phyloP scores from a whole-genome alignment of 768 basidiomycete genomes.

The Boletus tomentosulus region DNA sequence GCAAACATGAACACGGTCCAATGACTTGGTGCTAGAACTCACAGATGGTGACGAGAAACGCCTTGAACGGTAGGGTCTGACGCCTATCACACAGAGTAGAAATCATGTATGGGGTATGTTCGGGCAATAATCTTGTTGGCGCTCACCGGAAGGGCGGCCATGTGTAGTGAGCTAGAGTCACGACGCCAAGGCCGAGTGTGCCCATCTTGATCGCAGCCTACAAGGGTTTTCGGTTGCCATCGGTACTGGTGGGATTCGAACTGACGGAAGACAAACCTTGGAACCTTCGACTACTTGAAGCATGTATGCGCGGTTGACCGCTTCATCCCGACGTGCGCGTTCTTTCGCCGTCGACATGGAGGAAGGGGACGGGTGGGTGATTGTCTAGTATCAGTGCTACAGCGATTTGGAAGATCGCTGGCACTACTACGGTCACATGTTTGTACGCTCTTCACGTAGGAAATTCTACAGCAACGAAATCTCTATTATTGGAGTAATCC shows the following conservation, averaged over 20 bases:
- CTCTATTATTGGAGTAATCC: background rate
- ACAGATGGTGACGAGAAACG: constrained; percentile 73
- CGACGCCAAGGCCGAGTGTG: constrained; percentile 54
- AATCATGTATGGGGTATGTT: background rate
- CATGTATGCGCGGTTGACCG: constrained; percentile 54
- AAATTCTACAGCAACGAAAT: background rate
- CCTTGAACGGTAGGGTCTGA: constrained; percentile 79
- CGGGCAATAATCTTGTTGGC: background rate
- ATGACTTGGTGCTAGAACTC: constrained; percentile 21
- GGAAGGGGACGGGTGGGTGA: background rate
- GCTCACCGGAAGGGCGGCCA: constrained; percentile 71
- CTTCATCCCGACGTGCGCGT: constrained; percentile 45
- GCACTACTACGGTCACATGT: background rate
- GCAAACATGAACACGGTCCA: background rate
- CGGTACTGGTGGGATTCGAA: background rate
- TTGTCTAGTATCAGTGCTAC: background rate
- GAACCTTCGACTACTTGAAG: constrained; percentile 58
- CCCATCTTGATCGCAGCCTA: constrained; percentile 54
- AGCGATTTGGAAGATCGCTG: background rate
- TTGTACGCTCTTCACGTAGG: background rate
- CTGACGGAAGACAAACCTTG: constrained; percentile 38
- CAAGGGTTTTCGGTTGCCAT: background rate
- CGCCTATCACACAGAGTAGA: constrained; percentile 40
- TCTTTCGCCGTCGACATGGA: constrained; percentile 23
- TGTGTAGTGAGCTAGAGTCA: constrained; percentile 59